A percentile compares a stretch with the other conserved stretches of the same genome.
These are phyloP conservation scores for Flaveria robusta DNA, from an alignment of 129 eudicot species.

Conservation along the genomic window DNA sequence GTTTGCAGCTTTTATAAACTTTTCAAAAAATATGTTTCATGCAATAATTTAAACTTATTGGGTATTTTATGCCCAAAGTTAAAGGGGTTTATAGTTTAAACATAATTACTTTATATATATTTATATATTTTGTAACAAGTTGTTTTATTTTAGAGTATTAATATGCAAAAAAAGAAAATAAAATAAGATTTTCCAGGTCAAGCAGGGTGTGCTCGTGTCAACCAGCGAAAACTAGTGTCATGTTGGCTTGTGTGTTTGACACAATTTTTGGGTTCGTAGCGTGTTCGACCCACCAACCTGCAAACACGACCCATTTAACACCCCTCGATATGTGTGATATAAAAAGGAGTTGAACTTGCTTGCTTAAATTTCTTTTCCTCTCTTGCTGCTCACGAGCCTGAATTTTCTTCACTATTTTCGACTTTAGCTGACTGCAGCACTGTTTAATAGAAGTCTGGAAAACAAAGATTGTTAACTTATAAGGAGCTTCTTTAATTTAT, in stretches of 20 bases:
- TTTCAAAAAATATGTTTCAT: background rate
- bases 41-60: background rate
- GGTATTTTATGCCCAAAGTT: background rate
- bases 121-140: background rate
- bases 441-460: slow-evolving; percentile 81
- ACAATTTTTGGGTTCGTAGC: background rate
- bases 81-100: background rate
- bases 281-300: background rate
- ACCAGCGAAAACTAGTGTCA: background rate
- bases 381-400: slow-evolving; percentile 99
- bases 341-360: slow-evolving; percentile 41
- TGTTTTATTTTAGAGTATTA: too few relatives aligned
- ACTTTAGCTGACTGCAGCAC: slow-evolving; percentile 81
- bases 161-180: background rate
- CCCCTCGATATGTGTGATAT: background rate
- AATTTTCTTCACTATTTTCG: slow-evolving; percentile 88
- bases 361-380: slow-evolving; percentile 86
- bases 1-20: too few relatives aligned
- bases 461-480: slow-evolving; percentile 18
- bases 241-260: background rate
- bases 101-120: background rate
- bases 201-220: background rate
- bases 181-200: background rate
- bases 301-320: background rate
- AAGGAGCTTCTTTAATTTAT: background rate